A percentile compares a stretch with the other conserved stretches of the same genome.
Evolutionary conservation across 495 filamentous ascomycete genomes (phyloP).

Genomic region (Talaromyces nanjingensis): DNA sequence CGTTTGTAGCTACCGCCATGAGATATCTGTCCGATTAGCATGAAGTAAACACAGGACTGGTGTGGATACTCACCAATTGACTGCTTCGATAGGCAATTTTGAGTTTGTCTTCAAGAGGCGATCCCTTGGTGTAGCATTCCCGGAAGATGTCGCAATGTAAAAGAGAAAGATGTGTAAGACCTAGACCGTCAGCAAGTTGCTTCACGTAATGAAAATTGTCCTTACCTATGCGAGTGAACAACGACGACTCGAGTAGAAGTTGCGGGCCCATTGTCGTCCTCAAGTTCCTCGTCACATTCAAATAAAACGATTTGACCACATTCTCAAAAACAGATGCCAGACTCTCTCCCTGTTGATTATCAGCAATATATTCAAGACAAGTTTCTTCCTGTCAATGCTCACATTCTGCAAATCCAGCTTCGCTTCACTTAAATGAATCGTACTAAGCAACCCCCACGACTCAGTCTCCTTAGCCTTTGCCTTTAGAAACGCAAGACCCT

Average conservation of each 20-base stretch:
- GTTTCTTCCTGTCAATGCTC: background rate
- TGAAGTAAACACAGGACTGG: no score
- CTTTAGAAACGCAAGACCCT: conserved; percentile 78
- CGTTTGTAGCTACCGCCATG: conserved; percentile 67
- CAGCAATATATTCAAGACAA: background rate
- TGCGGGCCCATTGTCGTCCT: conserved; percentile 65
- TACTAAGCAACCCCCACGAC: conserved; percentile 82
- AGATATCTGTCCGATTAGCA: conserved; percentile 36
- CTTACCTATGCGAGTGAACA: conserved; percentile 72
- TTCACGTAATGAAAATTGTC: background rate
- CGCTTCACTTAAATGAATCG: conserved; percentile 79
- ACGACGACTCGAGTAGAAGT: conserved; percentile 59
- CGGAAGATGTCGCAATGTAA: conserved; percentile 70
- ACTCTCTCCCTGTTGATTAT: conserved; percentile 61
- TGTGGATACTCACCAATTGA: conserved; percentile 53
- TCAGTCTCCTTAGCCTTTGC: conserved; percentile 81
- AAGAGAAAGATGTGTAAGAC: conserved; percentile 54
- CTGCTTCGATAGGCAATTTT: conserved; percentile 54
- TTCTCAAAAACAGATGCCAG: conserved; percentile 69
- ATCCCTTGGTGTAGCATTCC: conserved; percentile 56
- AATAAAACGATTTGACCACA: conserved; percentile 71
- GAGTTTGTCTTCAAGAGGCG: conserved; percentile 71
- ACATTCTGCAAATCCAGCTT: conserved; percentile 21
- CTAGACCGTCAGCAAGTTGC: conserved; percentile 26
- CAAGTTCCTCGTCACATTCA: conserved; percentile 72